Evolutionary conservation across 768 basidiomycete species (phyloP), one percentile per base, ranked within the genome.

Genomic region (Naganishia onofrii): DNA sequence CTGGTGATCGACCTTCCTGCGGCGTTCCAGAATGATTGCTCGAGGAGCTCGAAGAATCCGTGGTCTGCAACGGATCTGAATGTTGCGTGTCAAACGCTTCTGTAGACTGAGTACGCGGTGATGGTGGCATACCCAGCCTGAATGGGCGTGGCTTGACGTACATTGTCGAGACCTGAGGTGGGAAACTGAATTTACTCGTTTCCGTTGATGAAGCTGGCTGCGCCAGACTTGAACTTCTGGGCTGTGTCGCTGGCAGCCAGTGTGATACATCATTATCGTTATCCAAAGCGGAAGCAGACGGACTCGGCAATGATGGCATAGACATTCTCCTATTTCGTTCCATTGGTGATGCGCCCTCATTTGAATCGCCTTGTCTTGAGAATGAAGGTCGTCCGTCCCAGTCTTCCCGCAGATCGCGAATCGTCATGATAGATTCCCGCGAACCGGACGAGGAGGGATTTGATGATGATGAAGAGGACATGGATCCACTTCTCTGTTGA

Each of bases 271-370:
- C 36, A 21, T 26, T 19, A 19, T 63, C 60, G n/a, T 23, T 28
- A 3, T 19, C 60, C 36, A 44, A 2, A 15, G 23, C 34, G n/a
- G 57, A 23, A 26, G 60, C 10, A 26, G 60, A 44, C 13, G 60
- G 60, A 63, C 60, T 63, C 60, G 38, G 42, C 15, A 63, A 42
- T 4, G 60, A 19, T 3, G 60, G 60, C 60, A 63, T 63, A 1
- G 60, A 63, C 60, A 63, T 63, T 15, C 60, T 63, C 42, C 60
- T 63, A 44, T 26, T 63, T 42, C 38, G 36, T 36, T 63, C 38
- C 21, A 34, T 63, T 19, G 60, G 34, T 36, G 34, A 36, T 7
- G 60, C 23, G 26, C 38, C n/a, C 26, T 63, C 60, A 12, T 28
- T 29, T 1, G 60, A 63, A 63, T 46, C 60, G 12, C 60, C 60